phyloP scores from a whole-genome alignment of 2,329 filamentous ascomycete species.

The Fusarium nematophilum region DNA sequence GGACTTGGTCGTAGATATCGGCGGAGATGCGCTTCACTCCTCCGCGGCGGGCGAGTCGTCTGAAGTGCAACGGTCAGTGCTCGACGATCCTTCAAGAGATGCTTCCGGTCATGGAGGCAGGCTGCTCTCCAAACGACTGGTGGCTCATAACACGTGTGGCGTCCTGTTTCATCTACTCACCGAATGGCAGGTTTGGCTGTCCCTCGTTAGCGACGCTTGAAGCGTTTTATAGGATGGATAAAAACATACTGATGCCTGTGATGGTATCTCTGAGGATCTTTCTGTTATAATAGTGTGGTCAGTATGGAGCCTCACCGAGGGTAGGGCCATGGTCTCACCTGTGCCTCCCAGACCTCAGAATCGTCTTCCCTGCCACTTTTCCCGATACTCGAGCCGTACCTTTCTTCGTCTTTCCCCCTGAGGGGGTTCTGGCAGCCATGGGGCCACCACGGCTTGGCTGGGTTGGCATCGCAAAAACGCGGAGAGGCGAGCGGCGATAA shows the following conservation, averaged over 20 bases:
- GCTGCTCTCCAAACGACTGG: too few species aligned
- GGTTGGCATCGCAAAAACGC: too few species aligned
- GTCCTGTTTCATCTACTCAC: slow-evolving; percentile 55
- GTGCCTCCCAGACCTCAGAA: slow-evolving; percentile 41
- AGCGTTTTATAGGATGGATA: background rate
- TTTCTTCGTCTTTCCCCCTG: slow-evolving; percentile 2
- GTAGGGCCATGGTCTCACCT: slow-evolving; percentile 38
- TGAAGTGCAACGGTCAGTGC: slow-evolving; percentile 43
- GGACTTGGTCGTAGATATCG: slow-evolving; percentile 71
- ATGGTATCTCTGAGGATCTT: slow-evolving; percentile 63
- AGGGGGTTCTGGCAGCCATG: slow-evolving; percentile 15
- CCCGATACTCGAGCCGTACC: background rate
- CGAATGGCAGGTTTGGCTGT: slow-evolving; percentile 66
- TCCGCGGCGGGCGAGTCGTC: slow-evolving; percentile 78
- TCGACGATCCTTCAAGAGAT: too few species aligned
- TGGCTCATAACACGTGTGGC: too few species aligned
- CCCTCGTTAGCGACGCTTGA: slow-evolving; percentile 5
- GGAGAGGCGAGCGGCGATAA: too few species aligned
- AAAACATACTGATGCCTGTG: slow-evolving; percentile 61
- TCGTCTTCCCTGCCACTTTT: slow-evolving; percentile 28
- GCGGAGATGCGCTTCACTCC: slow-evolving; percentile 80
- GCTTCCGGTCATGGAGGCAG: too few species aligned
- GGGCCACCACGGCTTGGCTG: slow-evolving; percentile 47
- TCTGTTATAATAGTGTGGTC: slow-evolving; percentile 44
- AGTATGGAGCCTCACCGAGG: background rate